Evolutionary conservation across 2,329 filamentous ascomycete genomes (phyloP).

Genomic region (Neonectria faginata): DNA sequence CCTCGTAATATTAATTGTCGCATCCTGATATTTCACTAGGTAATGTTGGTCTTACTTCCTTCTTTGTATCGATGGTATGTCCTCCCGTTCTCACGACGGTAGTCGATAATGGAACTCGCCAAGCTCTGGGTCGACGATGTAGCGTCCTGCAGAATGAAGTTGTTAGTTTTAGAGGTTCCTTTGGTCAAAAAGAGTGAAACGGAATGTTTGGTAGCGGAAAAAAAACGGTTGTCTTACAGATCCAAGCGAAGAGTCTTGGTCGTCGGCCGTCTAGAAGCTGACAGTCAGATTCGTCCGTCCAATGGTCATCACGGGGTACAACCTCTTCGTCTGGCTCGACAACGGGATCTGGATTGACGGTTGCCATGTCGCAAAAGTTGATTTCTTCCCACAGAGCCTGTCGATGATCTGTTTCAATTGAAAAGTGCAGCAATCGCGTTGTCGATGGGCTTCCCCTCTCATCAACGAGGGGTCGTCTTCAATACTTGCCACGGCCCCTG

Average conservation of each 20-base stretch:
- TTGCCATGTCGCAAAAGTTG: conserved; percentile 5
- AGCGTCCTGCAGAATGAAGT: background rate
- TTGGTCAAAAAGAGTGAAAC: too few relatives aligned
- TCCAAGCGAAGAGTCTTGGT: conserved; percentile 9
- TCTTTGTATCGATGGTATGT: conserved; percentile 26
- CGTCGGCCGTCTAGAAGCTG: conserved; percentile 10
- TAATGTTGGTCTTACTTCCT: conserved; percentile 4
- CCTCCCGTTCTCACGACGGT: conserved; percentile 17
- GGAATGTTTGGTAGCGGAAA: too few relatives aligned
- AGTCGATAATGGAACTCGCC: conserved; percentile 16
- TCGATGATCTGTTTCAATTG: background rate
- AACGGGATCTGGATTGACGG: conserved; percentile 3
- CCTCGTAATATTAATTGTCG: background rate
- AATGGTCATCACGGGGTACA: fast-evolving
- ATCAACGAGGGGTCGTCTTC: background rate
- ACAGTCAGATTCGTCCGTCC: fast-evolving
- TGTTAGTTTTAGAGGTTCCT: too few relatives aligned
- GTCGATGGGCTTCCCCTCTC: background rate
- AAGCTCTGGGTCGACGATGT: conserved; percentile 15
- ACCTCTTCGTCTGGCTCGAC: conserved; percentile 32
- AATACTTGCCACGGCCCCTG: conserved; percentile 4
- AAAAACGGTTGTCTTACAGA: background rate
- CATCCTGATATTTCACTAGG: background rate
- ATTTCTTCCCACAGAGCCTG: background rate
- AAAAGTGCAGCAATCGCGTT: background rate